Conservation (phyloP, 225 moss, liverwort and hornwort species). For the Pleurozium schreberi region DNA sequence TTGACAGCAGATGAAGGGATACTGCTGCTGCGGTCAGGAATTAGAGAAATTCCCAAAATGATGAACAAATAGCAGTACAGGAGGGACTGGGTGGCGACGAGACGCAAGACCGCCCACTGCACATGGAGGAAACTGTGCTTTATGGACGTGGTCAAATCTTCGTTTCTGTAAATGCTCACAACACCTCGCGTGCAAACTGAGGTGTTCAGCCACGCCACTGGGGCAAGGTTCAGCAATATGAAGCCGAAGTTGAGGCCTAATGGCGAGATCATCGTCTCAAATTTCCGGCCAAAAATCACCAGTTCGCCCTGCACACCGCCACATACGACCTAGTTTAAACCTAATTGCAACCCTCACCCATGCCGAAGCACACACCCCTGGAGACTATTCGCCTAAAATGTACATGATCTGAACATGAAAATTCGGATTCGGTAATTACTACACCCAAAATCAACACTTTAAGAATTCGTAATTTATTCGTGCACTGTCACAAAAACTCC, state of each 20-base stretch:
- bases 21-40: not conserved
- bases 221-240: constrained; percentile 15
- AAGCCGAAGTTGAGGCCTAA: constrained; percentile 20
- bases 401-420: not conserved
- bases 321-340: not conserved
- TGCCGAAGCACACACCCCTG: not conserved
- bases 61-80: not conserved
- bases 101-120: constrained; percentile 11
- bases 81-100: constrained; percentile 7
- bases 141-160: constrained; percentile 4
- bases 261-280: constrained; percentile 9
- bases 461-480: too few species aligned
- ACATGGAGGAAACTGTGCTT: constrained; percentile 11
- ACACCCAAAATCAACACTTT: not conserved
- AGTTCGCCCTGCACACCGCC: constrained; percentile 18
- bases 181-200: constrained; percentile 26
- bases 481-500: too few species aligned
- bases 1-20: not conserved
- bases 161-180: not conserved
- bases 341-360: not conserved
- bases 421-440: too few species aligned
- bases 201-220: constrained; percentile 22
- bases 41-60: not conserved
- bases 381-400: not conserved
- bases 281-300: constrained; percentile 20